Evolutionary conservation across 352 stramenopile species (phyloP), one percentile per base, ranked within the genome.

Genomic region (Discostella stelligera): DNA sequence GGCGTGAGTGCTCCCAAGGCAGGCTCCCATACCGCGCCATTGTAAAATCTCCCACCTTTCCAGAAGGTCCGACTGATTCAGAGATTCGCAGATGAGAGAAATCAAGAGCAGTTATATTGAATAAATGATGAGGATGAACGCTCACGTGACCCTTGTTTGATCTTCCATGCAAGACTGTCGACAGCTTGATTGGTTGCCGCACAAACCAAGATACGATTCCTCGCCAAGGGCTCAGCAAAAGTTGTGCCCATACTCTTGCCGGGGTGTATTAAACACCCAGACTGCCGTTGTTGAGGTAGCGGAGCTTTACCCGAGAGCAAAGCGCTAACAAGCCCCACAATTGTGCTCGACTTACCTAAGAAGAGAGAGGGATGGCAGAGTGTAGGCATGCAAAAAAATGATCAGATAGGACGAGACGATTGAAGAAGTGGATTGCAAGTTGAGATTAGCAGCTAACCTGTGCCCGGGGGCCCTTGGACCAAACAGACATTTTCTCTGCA

Each of bases 151-250:
- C 63, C 61, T 59, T 79, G 66, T 16, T 84, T 83, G 25, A 87
- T 87, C 54, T 87, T 84, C 71, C 72, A 87, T 18, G 75, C 71
- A 20, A 87, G 59, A 48, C 52, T 72, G 48, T 87, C 80, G 11
- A 87, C 80, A 11, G 80, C 80, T 55, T 78, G 60, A 70, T 87
- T 87, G 39, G 80, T 82, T 18, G 79, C 63, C 1, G 75, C 74
- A 62, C 79, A 86, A 39, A 86, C 59, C 48, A 82, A 71, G 48
- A 86, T 83, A 27, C 74, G 46, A 67, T 77, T 75, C 20, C 64
- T 61, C 32, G 71, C 79, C 21, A 65, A 62, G 11, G 61, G 65
- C 18, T 79, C 50, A 50, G 18, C 6, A 10, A 67, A 48, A 59
- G 62, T 64, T 39, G 44, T 39, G 10, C 71, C 77, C 64, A 80